Conservation (phyloP, 2,329 filamentous ascomycete genomes). For the Ceratocystis cubensis region DNA sequence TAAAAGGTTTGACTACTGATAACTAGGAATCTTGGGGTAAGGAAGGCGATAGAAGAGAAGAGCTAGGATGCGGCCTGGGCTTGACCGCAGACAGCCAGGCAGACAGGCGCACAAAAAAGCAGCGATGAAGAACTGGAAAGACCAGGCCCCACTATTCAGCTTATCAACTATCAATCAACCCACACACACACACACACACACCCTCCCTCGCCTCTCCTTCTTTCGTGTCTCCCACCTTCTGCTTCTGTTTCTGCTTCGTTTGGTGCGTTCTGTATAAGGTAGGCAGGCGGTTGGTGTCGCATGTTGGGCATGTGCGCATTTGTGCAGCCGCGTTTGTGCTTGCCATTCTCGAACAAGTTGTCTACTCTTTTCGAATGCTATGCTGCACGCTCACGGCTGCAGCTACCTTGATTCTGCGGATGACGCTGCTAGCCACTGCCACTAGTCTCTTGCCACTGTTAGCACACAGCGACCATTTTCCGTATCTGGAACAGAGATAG, state of each 20-base stretch:
- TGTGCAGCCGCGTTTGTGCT: background rate
- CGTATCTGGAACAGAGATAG: no score
- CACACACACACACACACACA: background rate
- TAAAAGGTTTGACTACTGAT: slow-evolving; percentile 1
- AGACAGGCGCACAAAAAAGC: background rate
- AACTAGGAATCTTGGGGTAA: background rate
- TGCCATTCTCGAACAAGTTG: no score
- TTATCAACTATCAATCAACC: background rate
- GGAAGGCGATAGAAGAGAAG: background rate
- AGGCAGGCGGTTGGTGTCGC: background rate
- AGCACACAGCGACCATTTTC: background rate
- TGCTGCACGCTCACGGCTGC: no score
- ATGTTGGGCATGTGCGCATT: background rate
- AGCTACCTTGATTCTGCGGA: no score
- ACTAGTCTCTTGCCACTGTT: background rate
- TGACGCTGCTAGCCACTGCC: background rate
- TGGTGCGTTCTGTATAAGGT: no score
- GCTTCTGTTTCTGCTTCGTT: no score
- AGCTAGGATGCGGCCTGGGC: background rate
- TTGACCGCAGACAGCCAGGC: background rate
- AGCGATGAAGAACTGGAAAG: background rate
- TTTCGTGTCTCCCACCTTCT: no score
- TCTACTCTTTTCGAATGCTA: no score
- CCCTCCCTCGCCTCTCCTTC: background rate
- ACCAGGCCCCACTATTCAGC: background rate